A percentile compares a stretch with the other conserved stretches of the same genome.
These are phyloP conservation scores for Lagenaria siceraria DNA, from an alignment of 306 rosid species.

Conservation along the genomic window DNA sequence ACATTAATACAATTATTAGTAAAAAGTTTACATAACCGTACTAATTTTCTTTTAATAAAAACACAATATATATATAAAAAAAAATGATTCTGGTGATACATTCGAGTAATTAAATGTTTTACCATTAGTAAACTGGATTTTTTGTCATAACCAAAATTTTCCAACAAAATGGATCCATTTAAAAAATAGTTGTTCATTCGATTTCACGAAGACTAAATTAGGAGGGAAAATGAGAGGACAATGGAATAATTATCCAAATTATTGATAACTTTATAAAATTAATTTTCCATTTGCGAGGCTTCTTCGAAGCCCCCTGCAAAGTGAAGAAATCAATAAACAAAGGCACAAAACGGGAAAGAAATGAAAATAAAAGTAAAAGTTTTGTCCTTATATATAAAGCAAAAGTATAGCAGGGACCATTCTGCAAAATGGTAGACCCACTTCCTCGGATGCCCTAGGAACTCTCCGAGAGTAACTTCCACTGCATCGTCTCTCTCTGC, in stretches of 20 bases:
- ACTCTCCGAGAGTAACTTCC: constrained; percentile 3
- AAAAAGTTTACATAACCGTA: too few species aligned
- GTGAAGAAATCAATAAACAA: neutral
- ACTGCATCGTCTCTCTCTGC: constrained; percentile 4
- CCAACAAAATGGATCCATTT: too few species aligned
- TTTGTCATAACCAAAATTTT: too few species aligned
- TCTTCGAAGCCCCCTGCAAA: neutral
- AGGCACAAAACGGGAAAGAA: neutral
- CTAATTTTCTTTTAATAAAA: too few species aligned
- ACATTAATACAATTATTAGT: too few species aligned
- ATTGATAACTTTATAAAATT: neutral
- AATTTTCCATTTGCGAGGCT: neutral
- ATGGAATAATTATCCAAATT: neutral
- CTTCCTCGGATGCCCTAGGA: constrained; percentile 11
- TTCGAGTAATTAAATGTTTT: too few species aligned
- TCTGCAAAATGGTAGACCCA: neutral
- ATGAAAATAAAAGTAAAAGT: neutral
- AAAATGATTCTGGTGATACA: too few species aligned
- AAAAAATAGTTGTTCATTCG: too few species aligned
- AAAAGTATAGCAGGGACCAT: neutral
- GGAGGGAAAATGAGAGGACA: neutral
- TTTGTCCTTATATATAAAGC: neutral
- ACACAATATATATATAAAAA: too few species aligned
- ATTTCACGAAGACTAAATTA: neutral
- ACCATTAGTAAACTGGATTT: too few species aligned